Percentiles rank a stretch among this genome's conserved stretches.
These are phyloP conservation scores for Chrysoporthe deuterocubensis DNA, from an alignment of 2,329 filamentous ascomycete genomes.

Conservation along the genomic window DNA sequence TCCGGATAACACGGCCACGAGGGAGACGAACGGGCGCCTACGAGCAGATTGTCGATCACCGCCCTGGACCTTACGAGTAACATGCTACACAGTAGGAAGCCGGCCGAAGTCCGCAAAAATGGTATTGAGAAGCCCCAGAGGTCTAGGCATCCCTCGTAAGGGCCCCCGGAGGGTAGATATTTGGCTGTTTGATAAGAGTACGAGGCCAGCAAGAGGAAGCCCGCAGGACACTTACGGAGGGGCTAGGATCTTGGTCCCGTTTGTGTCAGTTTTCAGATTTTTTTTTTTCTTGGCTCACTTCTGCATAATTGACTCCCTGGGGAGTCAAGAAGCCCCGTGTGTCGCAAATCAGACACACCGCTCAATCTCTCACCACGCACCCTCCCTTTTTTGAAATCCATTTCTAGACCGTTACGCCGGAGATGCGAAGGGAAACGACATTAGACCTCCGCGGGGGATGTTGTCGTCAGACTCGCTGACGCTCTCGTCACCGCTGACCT, in stretches of 20 bases:
- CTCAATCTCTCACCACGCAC: background rate
- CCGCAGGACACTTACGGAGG: background rate
- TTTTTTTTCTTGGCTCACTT: background rate
- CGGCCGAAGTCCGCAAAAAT: too few species aligned
- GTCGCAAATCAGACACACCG: background rate
- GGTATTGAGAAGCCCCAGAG: too few species aligned
- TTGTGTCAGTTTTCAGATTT: conserved; percentile 1
- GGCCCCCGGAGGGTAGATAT: too few species aligned
- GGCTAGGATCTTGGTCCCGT: background rate
- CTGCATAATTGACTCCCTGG: background rate
- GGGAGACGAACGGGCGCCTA: too few species aligned
- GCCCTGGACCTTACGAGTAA: too few species aligned
- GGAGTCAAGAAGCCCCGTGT: background rate
- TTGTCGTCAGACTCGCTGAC: conserved; percentile 94
- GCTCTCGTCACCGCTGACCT: conserved; percentile 97
- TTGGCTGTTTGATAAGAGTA: too few species aligned
- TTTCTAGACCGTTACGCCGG: conserved; percentile 25
- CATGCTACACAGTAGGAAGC: too few species aligned
- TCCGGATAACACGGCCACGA: too few species aligned
- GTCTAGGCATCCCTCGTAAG: too few species aligned
- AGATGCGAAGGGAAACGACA: conserved; percentile 21
- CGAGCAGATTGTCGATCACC: too few species aligned
- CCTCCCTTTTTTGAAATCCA: conserved; percentile 15
- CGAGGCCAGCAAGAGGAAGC: background rate
- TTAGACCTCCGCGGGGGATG: conserved; percentile 45